Base-by-base conservation (phyloP, 768 basidiomycete genomes). In the Gymnopilus dilepis region DNA sequence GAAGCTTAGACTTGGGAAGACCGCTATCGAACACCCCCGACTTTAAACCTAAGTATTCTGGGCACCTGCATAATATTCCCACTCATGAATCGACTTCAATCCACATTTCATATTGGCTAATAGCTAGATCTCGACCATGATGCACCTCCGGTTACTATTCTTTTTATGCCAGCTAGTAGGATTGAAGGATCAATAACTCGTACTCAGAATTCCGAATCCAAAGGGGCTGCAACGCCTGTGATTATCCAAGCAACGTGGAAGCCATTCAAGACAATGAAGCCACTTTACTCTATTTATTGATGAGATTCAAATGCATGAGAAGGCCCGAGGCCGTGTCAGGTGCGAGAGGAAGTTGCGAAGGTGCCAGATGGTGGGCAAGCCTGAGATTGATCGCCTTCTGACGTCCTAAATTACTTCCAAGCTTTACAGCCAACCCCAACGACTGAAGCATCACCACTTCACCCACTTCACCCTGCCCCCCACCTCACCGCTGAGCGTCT, bases 241-340 rank as follows among this genome's bases (percentile, higher is more conserved):
- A 26, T 47, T 15, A 15, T 15, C 11, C 15, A 9, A 11, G 34
- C 3, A 50, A 50, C 45, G 47, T 50, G 28, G 47, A 50, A 50
- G n/a, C 13, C 45, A 37, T n/a, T n/a, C n/a, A n/a, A n/a, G n/a
- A n/a, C n/a, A 47, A 48, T 48, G 26, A 30, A 48, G 28, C 11
- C 31, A 28, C 22, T 50, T 50, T n/a, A n/a, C n/a, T n/a, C n/a
- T n/a, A n/a, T n/a, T n/a, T 30, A 31, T 50, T 50, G 17, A 19
- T 8, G 47, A 22, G 15, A 7, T 50, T 50, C 47, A 28, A n/a
- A 50, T 28, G 47, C 47, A 3, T 50, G 47, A 50, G 47, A 50
- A 50, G 47, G 47, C 31, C 47, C 47, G 47, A 50, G 47, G 47
- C 28, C 28, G n/a, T 50, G 47, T 50, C 47, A 50, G 47, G 47